Percentiles rank a stretch among this genome's conserved stretches.
Conservation (phyloP, 2,329 filamentous ascomycete species). For the Rugonectria rugulosa region DNA sequence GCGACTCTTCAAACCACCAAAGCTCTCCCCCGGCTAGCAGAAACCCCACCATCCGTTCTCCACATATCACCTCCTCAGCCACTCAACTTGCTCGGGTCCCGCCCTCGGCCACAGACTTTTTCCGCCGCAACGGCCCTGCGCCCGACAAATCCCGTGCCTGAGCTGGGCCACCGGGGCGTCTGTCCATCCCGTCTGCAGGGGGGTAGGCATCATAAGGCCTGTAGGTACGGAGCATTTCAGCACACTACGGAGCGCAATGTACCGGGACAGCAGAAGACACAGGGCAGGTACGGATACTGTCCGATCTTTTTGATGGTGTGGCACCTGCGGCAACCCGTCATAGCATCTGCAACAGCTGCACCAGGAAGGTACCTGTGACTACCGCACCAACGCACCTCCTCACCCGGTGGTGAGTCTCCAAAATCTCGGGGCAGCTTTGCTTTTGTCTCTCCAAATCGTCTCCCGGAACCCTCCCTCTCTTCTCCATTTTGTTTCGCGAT, state of each 20-base stretch:
- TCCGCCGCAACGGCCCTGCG: constrained; percentile 19
- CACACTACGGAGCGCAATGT: no score
- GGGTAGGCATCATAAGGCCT: no score
- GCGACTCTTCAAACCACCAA: not conserved
- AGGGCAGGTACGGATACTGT: no score
- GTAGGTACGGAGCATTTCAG: no score
- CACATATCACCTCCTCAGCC: not conserved
- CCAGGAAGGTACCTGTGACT: not conserved
- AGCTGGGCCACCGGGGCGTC: constrained; percentile 16
- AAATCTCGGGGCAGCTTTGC: constrained; percentile 21
- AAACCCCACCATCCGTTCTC: not conserved
- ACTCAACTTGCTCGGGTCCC: not conserved
- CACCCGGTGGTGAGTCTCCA: constrained; percentile 18
- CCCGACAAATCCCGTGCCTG: constrained; percentile 41
- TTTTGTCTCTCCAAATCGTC: constrained; percentile 18
- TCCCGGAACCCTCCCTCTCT: constrained; percentile 18
- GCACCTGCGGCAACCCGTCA: no score
- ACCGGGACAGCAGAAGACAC: no score
- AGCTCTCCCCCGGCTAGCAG: constrained; percentile 10
- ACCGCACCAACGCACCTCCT: not conserved
- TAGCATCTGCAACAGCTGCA: no score
- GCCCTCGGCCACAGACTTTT: constrained; percentile 34
- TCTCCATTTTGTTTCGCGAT: not conserved
- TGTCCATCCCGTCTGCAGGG: no score
- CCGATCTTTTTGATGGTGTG: no score